phyloP scores from a whole-genome alignment of 345 rosid species.

The Pseudoturritis turrita region DNA sequence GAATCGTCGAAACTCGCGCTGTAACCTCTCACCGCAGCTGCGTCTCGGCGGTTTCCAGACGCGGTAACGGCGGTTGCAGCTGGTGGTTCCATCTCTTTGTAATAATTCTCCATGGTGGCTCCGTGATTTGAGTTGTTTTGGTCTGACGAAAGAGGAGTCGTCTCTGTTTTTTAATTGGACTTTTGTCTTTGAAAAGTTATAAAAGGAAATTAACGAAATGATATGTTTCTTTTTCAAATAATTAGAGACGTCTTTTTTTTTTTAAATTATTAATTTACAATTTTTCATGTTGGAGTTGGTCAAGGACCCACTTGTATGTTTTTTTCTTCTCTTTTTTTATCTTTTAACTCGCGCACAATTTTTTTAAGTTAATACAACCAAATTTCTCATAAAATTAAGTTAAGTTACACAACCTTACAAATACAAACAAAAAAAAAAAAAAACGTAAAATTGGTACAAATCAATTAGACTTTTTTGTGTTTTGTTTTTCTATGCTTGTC shows the following conservation, averaged over 20 bases:
- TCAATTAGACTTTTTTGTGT: not conserved
- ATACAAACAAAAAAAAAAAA: not conserved
- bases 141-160: constrained; percentile 20
- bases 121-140: constrained; percentile 12
- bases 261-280: constrained; percentile 10
- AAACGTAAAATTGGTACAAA: not conserved
- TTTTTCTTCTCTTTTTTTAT: too few relatives aligned
- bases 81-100: constrained; percentile 26
- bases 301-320: constrained; percentile 8
- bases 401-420: not conserved
- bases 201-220: not conserved
- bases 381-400: too few relatives aligned
- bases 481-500: not conserved
- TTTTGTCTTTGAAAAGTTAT: not conserved
- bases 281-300: constrained; percentile 19
- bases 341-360: not conserved
- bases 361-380: too few relatives aligned
- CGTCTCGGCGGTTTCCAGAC: not conserved
- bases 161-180: not conserved
- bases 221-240: not conserved
- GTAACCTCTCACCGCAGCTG: constrained; percentile 9
- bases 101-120: constrained; percentile 6
- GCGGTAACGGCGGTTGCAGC: not conserved
- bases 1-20: constrained; percentile 16
- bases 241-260: not conserved